Base-by-base conservation (phyloP, 306 rosid genomes). In the Cicer chorassanicum region DNA sequence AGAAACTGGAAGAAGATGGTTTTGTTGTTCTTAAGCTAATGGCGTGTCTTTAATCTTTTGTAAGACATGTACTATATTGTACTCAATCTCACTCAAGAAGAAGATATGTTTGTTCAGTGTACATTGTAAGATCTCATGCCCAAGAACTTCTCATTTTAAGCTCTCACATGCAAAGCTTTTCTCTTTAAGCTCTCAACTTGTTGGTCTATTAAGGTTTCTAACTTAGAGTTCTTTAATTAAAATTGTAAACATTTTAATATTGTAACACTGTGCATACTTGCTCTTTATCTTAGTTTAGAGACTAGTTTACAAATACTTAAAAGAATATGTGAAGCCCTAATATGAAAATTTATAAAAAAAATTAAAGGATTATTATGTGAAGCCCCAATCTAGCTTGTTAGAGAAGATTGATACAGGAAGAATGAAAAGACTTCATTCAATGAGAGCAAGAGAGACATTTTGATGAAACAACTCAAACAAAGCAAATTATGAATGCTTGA, bases 11-110 rank as follows among this genome's bases (percentile, higher is more conserved):
- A 77, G 95, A 83, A 64, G 95, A 73, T 13, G 80, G 67, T 88
- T 84, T 73, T 92, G 97, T 53, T 92, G 97, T 82, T 65, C 76
- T 69, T 85, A 63, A 68, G 19, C 72, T 83, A 38, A 57, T 7
- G 63, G 8, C 21, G 38, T 36, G 34, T 19, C 48, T 29, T 75
- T 16, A 13, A 48, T 41, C n/a, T 34, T 60, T 34, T 8, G 6
- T 1, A 36, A 12, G 44, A 1, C 6, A 60, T 34, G 42, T 6
- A 7, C 9, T 34, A 59, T 29, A 13, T 34, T 60, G 42, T 34
- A 60, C 66, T 51, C 57, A 51, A 51, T 15, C 57, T 7, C 57
- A 51, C 57, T 60, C 66, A 36, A 60, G 41, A 57, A 57, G 72
- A 77, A 68, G 38, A 57, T 36, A 45, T 13, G 64, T 62, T 59